phyloP scores from a whole-genome alignment of 2,329 filamentous ascomycete species.

The Diaporthe eres region DNA sequence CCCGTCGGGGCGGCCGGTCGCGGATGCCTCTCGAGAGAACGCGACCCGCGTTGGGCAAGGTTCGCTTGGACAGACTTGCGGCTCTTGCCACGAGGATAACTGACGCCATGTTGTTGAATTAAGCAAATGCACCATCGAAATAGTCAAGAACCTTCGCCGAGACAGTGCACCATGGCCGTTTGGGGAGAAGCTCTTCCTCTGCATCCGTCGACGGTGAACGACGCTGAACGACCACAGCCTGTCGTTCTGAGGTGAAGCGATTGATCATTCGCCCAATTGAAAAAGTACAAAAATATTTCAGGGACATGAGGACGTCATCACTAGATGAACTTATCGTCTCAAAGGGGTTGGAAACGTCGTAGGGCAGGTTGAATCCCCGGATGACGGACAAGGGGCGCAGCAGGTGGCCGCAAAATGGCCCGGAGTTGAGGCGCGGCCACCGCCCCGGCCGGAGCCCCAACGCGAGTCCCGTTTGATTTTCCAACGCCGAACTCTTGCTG shows the following conservation, averaged over 20 bases:
- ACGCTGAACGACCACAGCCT: not conserved
- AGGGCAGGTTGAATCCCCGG: not conserved
- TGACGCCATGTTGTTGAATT: not conserved
- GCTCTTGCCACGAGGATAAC: not conserved
- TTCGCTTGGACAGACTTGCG: not conserved
- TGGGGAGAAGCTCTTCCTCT: not conserved
- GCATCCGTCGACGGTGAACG: too few relatives aligned
- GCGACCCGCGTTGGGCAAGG: too few relatives aligned
- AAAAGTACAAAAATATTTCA: not conserved
- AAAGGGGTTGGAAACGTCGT: not conserved
- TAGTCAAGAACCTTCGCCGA: not conserved
- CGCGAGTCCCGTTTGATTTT: conserved; percentile 17
- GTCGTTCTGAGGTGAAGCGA: not conserved
- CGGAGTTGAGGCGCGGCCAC: conserved; percentile 11
- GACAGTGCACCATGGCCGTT: not conserved
- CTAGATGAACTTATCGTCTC: conserved; percentile 12
- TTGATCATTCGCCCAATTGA: not conserved
- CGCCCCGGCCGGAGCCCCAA: conserved; percentile 18
- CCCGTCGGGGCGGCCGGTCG: not conserved
- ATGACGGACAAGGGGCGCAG: conserved; percentile 16
- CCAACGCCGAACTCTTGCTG: conserved; percentile 22
- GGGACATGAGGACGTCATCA: conserved; percentile 14
- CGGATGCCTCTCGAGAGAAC: not conserved
- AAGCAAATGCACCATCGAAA: not conserved
- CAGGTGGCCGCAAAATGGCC: conserved; percentile 11